Evolutionary conservation across 2,329 filamentous ascomycete genomes (phyloP), one percentile per base, ranked within the genome.

Genomic region (Rhynchosporium secalis): DNA sequence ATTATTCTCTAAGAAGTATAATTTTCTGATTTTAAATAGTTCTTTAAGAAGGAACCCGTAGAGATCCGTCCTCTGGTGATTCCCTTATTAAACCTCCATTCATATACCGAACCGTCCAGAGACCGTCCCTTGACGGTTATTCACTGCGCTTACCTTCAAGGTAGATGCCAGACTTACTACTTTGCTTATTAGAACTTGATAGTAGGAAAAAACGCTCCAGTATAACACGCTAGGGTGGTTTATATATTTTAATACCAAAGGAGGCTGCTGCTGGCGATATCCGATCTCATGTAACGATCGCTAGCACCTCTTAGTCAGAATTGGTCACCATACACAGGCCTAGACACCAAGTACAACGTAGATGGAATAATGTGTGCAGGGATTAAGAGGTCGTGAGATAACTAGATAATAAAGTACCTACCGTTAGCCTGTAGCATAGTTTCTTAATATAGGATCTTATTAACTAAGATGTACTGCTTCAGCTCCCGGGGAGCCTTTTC

Each of bases 401-500:
- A 2, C 15, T 43, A n/a, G 40, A 4, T 15, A 15, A 43, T 40
- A 40, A 43, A 12, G 40, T 7, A 15, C 40, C 40, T n/a, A 43
- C 40, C 40, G 40, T 46, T 46, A n/a, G 43, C 43, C 43, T 5
- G 20, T 26, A 6, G 43, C 26, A 26, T 46, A 9, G 9, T 49
- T 33, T 13, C 9, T 49, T 31, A 10, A 31, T 49, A 5, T 13
- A 49, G 28, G 47, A 49, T 49, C 47, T 31, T 49, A 10, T 33
- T 28, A 43, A 55, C 51, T 41, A 55, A 41, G 36, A 36, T 10
- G 31, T 43, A 28, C 51, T 55, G 36, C 38, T 26, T 55, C 36
- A 55, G 51, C 51, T 55, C 51, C 31, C 51, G 8, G 51, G 36
- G 29, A 33, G 31, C 47, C 33, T 49, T 26, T 49, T 49, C 29